A percentile compares a stretch with the other conserved stretches of the same genome.
Conservation (phyloP, 1,284 basidiomycete genomes). For the Termitomyces sp. region DNA sequence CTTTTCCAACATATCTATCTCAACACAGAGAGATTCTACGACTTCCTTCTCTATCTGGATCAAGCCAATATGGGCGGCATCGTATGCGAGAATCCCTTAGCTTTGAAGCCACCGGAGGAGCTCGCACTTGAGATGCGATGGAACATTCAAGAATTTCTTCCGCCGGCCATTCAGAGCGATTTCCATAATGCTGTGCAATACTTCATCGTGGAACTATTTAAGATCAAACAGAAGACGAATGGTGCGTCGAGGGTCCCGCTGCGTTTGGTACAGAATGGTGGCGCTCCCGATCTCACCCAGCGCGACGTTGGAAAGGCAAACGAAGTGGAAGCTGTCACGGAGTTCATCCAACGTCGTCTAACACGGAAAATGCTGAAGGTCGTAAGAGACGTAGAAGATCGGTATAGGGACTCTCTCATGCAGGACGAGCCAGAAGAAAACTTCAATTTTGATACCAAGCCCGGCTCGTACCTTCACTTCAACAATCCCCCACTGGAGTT, state of each 20-base stretch:
- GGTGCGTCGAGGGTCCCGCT: conserved; percentile 66
- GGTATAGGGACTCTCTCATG: conserved; percentile 57
- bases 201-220: conserved; percentile 86
- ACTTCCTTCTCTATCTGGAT: conserved; percentile 96
- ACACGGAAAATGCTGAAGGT: conserved; percentile 79
- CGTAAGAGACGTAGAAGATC: conserved; percentile 65
- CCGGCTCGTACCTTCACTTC: conserved; percentile 78
- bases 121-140: conserved; percentile 85
- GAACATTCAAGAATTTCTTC: conserved; percentile 94
- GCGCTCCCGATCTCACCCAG: conserved; percentile 56
- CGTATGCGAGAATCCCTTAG: conserved; percentile 74
- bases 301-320: conserved; percentile 65
- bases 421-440: conserved; percentile 55
- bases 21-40: conserved; percentile 87
- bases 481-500: conserved; percentile 85
- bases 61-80: conserved; percentile 90
- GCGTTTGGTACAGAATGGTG: conserved; percentile 67
- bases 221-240: conserved; percentile 65
- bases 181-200: conserved; percentile 75
- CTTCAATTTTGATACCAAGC: conserved; percentile 81
- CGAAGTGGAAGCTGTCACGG: conserved; percentile 64
- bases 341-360: conserved; percentile 77
- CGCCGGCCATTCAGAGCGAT: conserved; percentile 75
- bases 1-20: conserved; percentile 93
- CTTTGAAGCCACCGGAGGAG: conserved; percentile 61